These are phyloP conservation scores for Pelargonium australe DNA, from an alignment of 441 rosid species.

Conservation along the genomic window DNA sequence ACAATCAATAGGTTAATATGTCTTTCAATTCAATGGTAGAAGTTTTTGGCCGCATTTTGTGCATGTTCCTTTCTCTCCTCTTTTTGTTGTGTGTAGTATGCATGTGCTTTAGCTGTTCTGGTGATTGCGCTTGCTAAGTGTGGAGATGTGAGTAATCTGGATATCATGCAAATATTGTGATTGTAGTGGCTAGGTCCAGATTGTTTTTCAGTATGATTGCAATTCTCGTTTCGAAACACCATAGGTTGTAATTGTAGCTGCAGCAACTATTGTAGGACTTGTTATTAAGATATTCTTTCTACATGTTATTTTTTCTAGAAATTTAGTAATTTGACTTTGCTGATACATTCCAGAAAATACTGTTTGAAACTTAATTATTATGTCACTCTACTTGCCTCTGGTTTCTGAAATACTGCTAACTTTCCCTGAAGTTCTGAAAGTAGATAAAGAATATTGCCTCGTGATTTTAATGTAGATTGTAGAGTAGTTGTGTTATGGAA, in stretches of 20 bases:
- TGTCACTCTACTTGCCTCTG: neutral
- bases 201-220: neutral
- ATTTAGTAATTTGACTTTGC: no score
- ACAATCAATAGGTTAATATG: no score
- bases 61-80: no score
- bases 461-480: neutral
- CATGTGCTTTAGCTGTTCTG: no score
- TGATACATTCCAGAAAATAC: neutral
- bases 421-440: neutral
- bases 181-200: no score
- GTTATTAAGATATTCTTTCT: neutral
- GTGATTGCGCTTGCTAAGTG: no score
- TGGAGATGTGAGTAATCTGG: no score
- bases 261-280: neutral
- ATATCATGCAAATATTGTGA: no score
- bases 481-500: slow-evolving; percentile 1
- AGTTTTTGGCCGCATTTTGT: no score
- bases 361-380: neutral
- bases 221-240: neutral
- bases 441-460: neutral
- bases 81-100: no score
- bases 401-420: neutral
- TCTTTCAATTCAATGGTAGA: no score
- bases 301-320: neutral
- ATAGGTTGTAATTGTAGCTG: neutral